Conservation (phyloP, 1,284 basidiomycete genomes). For the Irpex sp. region DNA sequence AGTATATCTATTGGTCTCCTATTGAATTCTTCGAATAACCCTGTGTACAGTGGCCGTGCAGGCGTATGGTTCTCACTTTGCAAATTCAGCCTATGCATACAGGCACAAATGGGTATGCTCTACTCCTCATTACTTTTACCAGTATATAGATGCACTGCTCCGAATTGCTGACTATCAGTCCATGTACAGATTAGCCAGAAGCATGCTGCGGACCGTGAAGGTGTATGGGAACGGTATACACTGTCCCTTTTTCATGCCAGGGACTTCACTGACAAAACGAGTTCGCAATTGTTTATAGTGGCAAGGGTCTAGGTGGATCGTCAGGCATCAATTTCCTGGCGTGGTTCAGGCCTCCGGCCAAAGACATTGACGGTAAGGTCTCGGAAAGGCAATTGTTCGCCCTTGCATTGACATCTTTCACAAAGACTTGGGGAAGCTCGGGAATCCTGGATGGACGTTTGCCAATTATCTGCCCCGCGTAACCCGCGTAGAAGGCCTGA, state of each 20-base stretch:
- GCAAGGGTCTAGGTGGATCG: slow-evolving; percentile 1
- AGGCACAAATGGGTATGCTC: background rate
- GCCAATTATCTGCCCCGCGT: background rate
- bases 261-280: background rate
- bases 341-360: background rate
- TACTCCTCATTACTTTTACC: background rate
- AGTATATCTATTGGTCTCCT: too few relatives aligned
- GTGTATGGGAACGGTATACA: slow-evolving; percentile 14
- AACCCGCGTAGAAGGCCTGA: background rate
- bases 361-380: background rate
- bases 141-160: background rate
- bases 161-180: background rate
- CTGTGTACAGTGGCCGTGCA: background rate
- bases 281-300: background rate
- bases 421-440: slow-evolving; percentile 6
- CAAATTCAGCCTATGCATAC: background rate
- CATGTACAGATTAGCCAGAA: slow-evolving; percentile 14
- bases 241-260: background rate
- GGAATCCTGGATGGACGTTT: slow-evolving; percentile 5
- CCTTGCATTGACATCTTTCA: background rate
- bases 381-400: background rate
- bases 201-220: slow-evolving; percentile 10
- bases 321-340: background rate
- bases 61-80: background rate
- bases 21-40: too few relatives aligned